These are phyloP conservation scores for Fusarium citri DNA, from an alignment of 2,329 filamentous ascomycete species.

Conservation along the genomic window DNA sequence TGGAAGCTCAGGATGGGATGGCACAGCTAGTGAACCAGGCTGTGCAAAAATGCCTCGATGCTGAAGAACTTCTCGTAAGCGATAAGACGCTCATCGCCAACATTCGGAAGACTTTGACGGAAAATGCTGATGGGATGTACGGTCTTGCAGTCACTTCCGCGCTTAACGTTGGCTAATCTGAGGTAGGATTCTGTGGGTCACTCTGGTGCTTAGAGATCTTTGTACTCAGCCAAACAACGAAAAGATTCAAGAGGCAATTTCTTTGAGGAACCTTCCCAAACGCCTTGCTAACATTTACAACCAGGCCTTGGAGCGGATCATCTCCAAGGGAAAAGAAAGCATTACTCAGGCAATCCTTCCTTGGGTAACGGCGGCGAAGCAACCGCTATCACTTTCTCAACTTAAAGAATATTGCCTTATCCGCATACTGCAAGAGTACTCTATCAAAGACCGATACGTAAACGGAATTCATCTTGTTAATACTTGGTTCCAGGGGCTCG, in stretches of 20 bases:
- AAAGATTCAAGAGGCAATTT: neutral
- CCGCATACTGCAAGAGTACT: neutral
- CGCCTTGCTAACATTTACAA: accelerated
- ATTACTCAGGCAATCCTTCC: neutral
- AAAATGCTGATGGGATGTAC: neutral
- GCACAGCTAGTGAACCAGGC: neutral
- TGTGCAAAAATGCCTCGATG: neutral
- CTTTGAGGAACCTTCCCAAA: accelerated
- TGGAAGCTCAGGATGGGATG: accelerated
- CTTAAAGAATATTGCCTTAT: neutral
- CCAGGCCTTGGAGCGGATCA: accelerated
- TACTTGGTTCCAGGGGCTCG: neutral
- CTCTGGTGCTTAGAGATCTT: neutral
- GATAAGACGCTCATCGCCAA: accelerated
- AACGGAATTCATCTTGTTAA: neutral
- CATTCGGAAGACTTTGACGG: accelerated
- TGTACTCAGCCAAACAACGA: neutral
- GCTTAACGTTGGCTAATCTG: accelerated
- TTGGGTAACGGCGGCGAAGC: neutral
- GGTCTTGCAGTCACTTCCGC: accelerated
- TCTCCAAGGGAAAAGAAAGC: accelerated
- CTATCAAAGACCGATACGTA: accelerated
- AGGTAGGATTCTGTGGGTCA: neutral
- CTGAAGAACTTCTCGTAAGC: neutral
- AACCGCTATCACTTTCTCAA: neutral